A percentile compares a stretch with the other conserved stretches of the same genome.
phyloP scores from a whole-genome alignment of 129 eudicot species.

The Mikania micrantha region DNA sequence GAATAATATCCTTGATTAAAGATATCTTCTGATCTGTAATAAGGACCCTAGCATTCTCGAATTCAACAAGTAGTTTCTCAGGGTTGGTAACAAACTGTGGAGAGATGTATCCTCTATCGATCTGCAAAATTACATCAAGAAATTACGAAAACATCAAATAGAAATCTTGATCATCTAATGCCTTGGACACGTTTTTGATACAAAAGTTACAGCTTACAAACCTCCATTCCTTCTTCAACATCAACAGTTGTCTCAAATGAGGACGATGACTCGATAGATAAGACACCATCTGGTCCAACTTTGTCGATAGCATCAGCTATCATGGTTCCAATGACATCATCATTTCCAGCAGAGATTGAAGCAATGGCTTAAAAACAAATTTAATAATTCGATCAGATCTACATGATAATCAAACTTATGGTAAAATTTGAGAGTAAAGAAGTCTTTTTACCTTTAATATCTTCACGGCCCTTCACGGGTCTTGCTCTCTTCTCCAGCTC shows the following conservation, averaged over 20 bases:
- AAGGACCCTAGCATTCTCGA: constrained; percentile 81
- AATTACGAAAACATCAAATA: too few relatives aligned
- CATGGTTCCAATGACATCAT: constrained; percentile 74
- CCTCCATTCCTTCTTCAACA: constrained; percentile 99
- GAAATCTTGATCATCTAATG: too few relatives aligned
- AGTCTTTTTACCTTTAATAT: constrained; percentile 85
- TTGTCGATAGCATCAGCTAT: constrained; percentile 95
- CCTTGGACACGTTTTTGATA: too few relatives aligned
- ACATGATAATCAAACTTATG: too few relatives aligned
- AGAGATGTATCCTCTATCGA: constrained; percentile 91
- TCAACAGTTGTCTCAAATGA: constrained; percentile 92
- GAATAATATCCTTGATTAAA: constrained; percentile 78
- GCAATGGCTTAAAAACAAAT: constrained; percentile 89
- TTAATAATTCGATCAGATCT: too few relatives aligned
- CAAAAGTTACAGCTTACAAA: too few relatives aligned
- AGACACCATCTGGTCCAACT: constrained; percentile 89
- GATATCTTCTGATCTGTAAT: constrained; percentile 91
- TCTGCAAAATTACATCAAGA: constrained; percentile 34
- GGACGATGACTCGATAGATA: constrained; percentile 85
- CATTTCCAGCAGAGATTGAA: constrained; percentile 89
- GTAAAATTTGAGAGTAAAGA: too few relatives aligned
- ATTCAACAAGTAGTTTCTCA: constrained; percentile 78
- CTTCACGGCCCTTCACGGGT: constrained; percentile 89
- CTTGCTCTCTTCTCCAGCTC: constrained; percentile 79
- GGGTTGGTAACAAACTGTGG: constrained; percentile 87